Percentiles rank a stretch among this genome's conserved stretches.
phyloP scores from a whole-genome alignment of 306 rosid species.

The Pachyrhizus erosus region DNA sequence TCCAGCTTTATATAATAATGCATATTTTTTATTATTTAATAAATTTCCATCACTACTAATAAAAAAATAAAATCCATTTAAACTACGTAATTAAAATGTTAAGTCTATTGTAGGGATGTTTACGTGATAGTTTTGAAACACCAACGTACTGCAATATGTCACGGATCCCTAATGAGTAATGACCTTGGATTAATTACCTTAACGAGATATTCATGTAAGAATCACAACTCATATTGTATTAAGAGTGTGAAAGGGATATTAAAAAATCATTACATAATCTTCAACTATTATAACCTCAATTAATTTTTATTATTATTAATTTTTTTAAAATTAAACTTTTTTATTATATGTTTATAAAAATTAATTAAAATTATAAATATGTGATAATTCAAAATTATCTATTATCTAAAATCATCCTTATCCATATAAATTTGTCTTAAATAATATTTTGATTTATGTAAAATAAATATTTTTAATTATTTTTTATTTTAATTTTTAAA shows the following conservation, averaged over 20 bases:
- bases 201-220: conserved; percentile 2
- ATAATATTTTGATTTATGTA: no score
- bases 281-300: no score
- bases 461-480: no score
- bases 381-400: no score
- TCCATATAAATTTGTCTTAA: no score
- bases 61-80: not conserved
- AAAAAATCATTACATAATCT: no score
- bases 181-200: conserved; percentile 31
- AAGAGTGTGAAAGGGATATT: not conserved
- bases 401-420: no score
- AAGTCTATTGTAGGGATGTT: not conserved
- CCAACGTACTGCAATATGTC: conserved; percentile 16
- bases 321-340: no score
- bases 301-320: no score
- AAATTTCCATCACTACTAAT: not conserved
- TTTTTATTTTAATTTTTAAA: no score
- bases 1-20: not conserved
- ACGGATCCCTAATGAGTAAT: conserved; percentile 41
- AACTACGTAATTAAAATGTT: not conserved
- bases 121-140: conserved; percentile 4
- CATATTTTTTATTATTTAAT: not conserved
- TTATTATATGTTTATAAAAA: no score
- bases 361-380: no score
- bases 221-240: conserved; percentile 21